A percentile compares a stretch with the other conserved stretches of the same genome.
phyloP scores from a whole-genome alignment of 2,329 filamentous ascomycete genomes.

The Emmonsiellopsis sp. region DNA sequence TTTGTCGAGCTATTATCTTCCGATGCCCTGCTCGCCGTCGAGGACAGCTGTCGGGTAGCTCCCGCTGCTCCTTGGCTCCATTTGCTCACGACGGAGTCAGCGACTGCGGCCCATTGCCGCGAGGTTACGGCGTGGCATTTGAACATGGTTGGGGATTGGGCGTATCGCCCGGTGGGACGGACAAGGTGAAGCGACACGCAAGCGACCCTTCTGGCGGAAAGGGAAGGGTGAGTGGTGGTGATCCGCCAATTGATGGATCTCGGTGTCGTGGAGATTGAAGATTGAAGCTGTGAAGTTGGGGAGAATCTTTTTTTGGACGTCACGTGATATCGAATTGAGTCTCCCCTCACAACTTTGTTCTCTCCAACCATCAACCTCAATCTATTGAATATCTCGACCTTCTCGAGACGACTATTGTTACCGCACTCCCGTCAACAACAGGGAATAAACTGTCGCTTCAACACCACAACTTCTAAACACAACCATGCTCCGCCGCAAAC shows the following conservation, averaged over 20 bases:
- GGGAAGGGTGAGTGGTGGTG: not conserved
- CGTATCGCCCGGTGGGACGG: not conserved
- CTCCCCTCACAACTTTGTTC: not conserved
- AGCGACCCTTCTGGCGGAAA: not conserved
- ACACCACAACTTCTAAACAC: not conserved
- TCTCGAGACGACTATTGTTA: not conserved
- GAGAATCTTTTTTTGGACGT: not conserved
- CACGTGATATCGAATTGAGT: not conserved
- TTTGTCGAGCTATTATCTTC: not conserved
- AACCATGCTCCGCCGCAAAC: constrained; percentile 42
- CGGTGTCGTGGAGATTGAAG: not conserved
- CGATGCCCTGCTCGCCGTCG: not conserved
- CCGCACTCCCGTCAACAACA: not conserved
- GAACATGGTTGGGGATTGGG: constrained; percentile 1
- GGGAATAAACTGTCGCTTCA: not conserved
- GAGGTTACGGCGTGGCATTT: not conserved
- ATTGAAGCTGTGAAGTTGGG: not conserved
- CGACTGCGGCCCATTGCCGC: not conserved
- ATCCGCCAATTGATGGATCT: not conserved
- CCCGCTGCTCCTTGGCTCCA: not conserved
- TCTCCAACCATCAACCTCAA: too few relatives aligned
- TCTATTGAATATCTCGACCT: not conserved
- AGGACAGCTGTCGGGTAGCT: not conserved
- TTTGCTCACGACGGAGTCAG: not conserved
- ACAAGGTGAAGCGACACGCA: not conserved